Evolutionary conservation across 2,329 filamentous ascomycete species (phyloP).

Genomic region (Beauveria medogensis): DNA sequence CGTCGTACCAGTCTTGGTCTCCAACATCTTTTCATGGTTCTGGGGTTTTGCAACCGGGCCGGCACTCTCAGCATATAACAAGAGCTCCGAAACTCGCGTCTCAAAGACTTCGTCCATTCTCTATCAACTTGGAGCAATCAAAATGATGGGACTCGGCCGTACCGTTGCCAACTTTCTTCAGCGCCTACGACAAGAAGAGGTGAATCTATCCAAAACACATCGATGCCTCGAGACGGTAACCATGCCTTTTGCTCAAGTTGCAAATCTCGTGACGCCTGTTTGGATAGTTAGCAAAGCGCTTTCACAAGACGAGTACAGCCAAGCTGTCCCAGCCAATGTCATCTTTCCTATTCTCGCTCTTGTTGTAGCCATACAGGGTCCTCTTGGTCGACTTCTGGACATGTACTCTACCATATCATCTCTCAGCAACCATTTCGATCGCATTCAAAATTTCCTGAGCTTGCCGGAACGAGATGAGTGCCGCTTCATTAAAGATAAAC

Average conservation of each 20-base stretch:
- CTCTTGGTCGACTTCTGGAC: constrained; percentile 5
- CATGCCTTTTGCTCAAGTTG: background rate
- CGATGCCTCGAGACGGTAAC: background rate
- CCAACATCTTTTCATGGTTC: constrained; percentile 4
- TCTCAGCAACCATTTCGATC: background rate
- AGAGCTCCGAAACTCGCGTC: background rate
- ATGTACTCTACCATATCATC: background rate
- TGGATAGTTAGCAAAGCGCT: background rate
- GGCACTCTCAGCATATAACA: background rate
- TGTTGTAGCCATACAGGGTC: constrained; percentile 1
- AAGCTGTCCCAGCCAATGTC: background rate
- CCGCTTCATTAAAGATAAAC: background rate
- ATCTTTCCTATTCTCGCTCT: constrained; percentile 1
- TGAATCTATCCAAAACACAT: background rate
- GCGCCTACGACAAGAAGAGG: background rate
- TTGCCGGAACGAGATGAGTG: constrained; percentile 6
- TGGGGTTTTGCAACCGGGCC: background rate
- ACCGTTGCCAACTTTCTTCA: background rate
- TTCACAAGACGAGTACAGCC: background rate
- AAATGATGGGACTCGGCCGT: constrained; percentile 5
- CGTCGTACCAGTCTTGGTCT: background rate
- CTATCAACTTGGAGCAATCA: constrained; percentile 1
- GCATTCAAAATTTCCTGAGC: background rate
- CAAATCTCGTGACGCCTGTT: constrained; percentile 5
- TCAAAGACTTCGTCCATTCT: background rate